Evolutionary conservation across 768 basidiomycete species (phyloP).

Genomic region (Lyophyllum semitale): DNA sequence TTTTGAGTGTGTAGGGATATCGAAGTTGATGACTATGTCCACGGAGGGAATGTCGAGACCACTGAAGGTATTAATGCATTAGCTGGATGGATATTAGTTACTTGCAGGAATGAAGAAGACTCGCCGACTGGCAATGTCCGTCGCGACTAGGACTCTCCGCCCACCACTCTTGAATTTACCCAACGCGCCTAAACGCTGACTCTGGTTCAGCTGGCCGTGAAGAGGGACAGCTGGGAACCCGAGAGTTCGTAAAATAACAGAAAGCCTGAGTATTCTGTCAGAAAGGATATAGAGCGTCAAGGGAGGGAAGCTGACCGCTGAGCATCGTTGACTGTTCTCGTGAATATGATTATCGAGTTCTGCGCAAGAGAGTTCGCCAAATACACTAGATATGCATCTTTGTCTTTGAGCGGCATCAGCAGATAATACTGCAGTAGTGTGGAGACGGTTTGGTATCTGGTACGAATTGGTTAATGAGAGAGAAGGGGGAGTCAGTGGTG

Average conservation of each 20-base stretch:
- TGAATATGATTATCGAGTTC: slow-evolving; percentile 95
- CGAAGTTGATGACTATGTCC: slow-evolving; percentile 97
- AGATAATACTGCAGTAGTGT: slow-evolving; percentile 96
- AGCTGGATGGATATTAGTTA: background rate
- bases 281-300: background rate
- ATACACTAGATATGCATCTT: slow-evolving; percentile 90
- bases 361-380: slow-evolving; percentile 86
- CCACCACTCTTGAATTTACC: slow-evolving; percentile 95
- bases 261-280: slow-evolving; percentile 50
- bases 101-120: slow-evolving; percentile 22
- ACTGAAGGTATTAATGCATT: slow-evolving; percentile 35
- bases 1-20: slow-evolving; percentile 96
- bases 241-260: slow-evolving; percentile 86
- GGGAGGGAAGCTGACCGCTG: slow-evolving; percentile 53
- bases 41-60: slow-evolving; percentile 96
- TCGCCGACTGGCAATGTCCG: slow-evolving; percentile 92
- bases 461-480: slow-evolving; percentile 5
- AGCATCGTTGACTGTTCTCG: slow-evolving; percentile 92
- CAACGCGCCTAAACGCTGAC: slow-evolving; percentile 88
- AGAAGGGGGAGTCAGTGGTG: background rate
- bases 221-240: slow-evolving; percentile 95
- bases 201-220: slow-evolving; percentile 94
- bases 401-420: slow-evolving; percentile 87
- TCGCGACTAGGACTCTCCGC: slow-evolving; percentile 90
- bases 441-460: slow-evolving; percentile 94